A percentile compares a stretch with the other conserved stretches of the same genome.
These are phyloP conservation scores for Ophiosphaerella narmari DNA, from an alignment of 2,329 filamentous ascomycete genomes.

Conservation along the genomic window DNA sequence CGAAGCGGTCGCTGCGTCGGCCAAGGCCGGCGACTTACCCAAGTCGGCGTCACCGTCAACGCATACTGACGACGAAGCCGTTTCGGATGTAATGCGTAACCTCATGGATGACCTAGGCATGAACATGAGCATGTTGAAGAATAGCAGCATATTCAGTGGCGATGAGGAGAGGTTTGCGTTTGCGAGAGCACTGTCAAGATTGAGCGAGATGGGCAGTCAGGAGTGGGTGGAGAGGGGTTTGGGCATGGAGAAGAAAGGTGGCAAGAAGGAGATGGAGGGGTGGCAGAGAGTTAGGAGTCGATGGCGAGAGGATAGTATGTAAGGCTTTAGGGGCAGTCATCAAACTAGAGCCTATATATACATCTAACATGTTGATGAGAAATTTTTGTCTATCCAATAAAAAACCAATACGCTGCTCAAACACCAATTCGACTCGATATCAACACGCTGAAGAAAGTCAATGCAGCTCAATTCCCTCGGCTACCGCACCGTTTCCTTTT, in stretches of 20 bases:
- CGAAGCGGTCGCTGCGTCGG: conserved; percentile 51
- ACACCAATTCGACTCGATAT: too few relatives aligned
- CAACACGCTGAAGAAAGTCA: too few relatives aligned
- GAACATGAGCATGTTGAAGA: conserved; percentile 83
- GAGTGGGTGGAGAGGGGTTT: conserved; percentile 89
- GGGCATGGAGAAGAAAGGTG: conserved; percentile 66
- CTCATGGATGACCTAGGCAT: conserved; percentile 88
- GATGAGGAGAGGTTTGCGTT: conserved; percentile 98
- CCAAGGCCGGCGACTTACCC: conserved; percentile 46
- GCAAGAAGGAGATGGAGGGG: conserved; percentile 66
- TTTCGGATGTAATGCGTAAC: conserved; percentile 73
- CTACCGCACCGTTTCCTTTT: conserved; percentile 8
- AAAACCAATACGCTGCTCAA: too few relatives aligned
- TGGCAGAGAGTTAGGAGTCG: conserved; percentile 69
- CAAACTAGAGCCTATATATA: too few relatives aligned
- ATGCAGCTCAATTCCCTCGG: background rate
- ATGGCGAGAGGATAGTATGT: conserved; percentile 60
- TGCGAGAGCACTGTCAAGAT: conserved; percentile 79
- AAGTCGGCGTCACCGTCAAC: conserved; percentile 34
- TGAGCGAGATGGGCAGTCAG: conserved; percentile 90
- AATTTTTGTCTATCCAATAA: too few relatives aligned
- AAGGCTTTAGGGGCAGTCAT: background rate
- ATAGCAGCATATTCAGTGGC: conserved; percentile 84
- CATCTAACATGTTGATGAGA: too few relatives aligned
- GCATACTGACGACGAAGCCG: conserved; percentile 51